Conservation (phyloP, 1,284 basidiomycete genomes). For the Heterobasidion parviporum region DNA sequence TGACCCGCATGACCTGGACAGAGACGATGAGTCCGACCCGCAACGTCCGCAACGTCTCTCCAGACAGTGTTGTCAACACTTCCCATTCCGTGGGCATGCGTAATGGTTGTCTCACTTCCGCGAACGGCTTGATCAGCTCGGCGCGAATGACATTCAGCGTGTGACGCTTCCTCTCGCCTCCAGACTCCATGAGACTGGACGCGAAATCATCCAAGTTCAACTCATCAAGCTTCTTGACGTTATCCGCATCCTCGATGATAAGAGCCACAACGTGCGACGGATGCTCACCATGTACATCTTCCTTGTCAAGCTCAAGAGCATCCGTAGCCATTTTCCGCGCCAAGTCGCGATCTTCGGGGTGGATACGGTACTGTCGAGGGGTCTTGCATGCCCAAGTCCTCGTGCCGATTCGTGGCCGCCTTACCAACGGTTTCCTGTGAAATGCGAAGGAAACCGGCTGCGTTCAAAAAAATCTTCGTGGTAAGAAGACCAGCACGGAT, state of each 20-base stretch:
- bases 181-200: conserved; percentile 79
- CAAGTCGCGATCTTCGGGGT: conserved; percentile 96
- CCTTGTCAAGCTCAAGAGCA: conserved; percentile 91
- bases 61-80: conserved; percentile 91
- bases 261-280: conserved; percentile 80
- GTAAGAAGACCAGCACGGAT: conserved; percentile 75
- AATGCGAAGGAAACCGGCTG: conserved; percentile 87
- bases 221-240: conserved; percentile 79
- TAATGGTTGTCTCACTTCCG: conserved; percentile 73
- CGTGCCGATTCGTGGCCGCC: conserved; percentile 56
- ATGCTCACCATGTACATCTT: conserved; percentile 86
- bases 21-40: conserved; percentile 80
- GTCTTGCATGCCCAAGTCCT: conserved; percentile 68
- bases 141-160: conserved; percentile 84
- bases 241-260: conserved; percentile 81
- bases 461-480: conserved; percentile 86
- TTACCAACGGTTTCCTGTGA: conserved; percentile 60
- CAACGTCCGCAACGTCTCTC: conserved; percentile 82
- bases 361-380: conserved; percentile 95
- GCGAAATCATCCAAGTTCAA: conserved; percentile 97
- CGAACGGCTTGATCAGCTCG: conserved; percentile 84
- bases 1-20: conserved; percentile 61
- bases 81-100: conserved; percentile 67
- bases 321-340: conserved; percentile 99
- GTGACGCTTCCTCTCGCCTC: conserved; percentile 81